A percentile compares a stretch with the other conserved stretches of the same genome.
phyloP scores from a whole-genome alignment of 306 rosid species.

The Ormosia semicastrata region DNA sequence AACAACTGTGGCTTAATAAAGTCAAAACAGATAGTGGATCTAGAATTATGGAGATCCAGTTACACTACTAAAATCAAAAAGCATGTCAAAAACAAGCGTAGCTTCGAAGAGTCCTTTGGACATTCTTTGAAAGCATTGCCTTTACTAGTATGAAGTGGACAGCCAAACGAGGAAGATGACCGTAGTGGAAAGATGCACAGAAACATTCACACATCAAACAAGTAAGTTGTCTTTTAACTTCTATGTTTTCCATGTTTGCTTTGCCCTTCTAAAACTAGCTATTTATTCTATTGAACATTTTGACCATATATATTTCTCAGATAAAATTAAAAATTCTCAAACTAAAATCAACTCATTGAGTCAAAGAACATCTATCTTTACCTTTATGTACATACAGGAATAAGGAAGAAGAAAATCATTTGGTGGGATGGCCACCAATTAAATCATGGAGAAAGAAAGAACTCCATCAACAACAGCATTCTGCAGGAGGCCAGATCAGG shows the following conservation, averaged over 20 bases:
- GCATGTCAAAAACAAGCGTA: slow-evolving; percentile 51
- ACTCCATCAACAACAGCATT: slow-evolving; percentile 39
- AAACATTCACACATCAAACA: slow-evolving; percentile 30
- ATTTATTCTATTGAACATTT: background rate
- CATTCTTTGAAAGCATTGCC: slow-evolving; percentile 33
- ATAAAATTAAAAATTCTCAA: background rate
- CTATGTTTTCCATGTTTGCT: background rate
- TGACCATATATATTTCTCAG: background rate
- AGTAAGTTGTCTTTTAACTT: slow-evolving; percentile 43
- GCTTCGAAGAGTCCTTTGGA: slow-evolving; percentile 56
- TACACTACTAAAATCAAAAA: slow-evolving; percentile 23
- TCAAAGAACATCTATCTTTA: background rate
- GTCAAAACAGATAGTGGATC: slow-evolving; percentile 11
- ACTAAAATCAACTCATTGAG: background rate
- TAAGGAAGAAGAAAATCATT: slow-evolving; percentile 35
- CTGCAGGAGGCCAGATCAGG: slow-evolving; percentile 19
- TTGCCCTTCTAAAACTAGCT: background rate
- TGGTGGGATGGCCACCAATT: slow-evolving; percentile 95
- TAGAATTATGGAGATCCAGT: slow-evolving; percentile 15
- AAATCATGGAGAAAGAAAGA: slow-evolving; percentile 70
- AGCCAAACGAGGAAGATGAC: slow-evolving; percentile 68
- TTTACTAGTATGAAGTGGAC: slow-evolving; percentile 65
- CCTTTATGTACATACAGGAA: slow-evolving; percentile 23
- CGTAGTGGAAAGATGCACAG: slow-evolving; percentile 36
- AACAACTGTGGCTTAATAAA: slow-evolving; percentile 1